These are phyloP conservation scores for Rhododendron ovatum DNA, from an alignment of 148 eudicot genomes.

Conservation along the genomic window DNA sequence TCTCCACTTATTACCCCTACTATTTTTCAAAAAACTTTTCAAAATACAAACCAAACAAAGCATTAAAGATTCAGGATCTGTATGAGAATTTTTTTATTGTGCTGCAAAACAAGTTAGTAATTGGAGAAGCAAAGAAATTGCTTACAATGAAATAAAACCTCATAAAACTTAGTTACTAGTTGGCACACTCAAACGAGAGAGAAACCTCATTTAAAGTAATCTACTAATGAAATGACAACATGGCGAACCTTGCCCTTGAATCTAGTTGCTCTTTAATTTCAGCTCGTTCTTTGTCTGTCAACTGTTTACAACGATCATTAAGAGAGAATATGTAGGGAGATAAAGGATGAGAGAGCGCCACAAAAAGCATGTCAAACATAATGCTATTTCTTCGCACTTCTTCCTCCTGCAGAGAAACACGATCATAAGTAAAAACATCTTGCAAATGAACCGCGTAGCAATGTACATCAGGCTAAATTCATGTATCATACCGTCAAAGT, in stretches of 20 bases:
- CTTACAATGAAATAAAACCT: conserved; percentile 6
- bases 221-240: background rate
- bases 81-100: background rate
- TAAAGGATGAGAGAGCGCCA: conserved; percentile 68
- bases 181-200: background rate
- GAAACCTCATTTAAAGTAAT: background rate
- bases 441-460: background rate
- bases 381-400: conserved; percentile 83
- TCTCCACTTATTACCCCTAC: too few species aligned
- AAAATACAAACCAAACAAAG: too few species aligned
- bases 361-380: conserved; percentile 81
- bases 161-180: background rate
- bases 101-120: background rate
- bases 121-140: background rate
- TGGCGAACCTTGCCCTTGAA: conserved; percentile 72
- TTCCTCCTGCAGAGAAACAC: conserved; percentile 47
- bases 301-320: conserved; percentile 76
- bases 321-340: conserved; percentile 86
- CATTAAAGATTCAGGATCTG: background rate
- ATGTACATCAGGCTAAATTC: background rate
- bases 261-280: conserved; percentile 56
- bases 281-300: conserved; percentile 47
- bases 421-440: background rate
- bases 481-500: conserved; percentile 61
- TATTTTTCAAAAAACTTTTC: too few species aligned